These are phyloP conservation scores for Ophiostoma ips DNA, from an alignment of 2,329 filamentous ascomycete species.

Conservation along the genomic window DNA sequence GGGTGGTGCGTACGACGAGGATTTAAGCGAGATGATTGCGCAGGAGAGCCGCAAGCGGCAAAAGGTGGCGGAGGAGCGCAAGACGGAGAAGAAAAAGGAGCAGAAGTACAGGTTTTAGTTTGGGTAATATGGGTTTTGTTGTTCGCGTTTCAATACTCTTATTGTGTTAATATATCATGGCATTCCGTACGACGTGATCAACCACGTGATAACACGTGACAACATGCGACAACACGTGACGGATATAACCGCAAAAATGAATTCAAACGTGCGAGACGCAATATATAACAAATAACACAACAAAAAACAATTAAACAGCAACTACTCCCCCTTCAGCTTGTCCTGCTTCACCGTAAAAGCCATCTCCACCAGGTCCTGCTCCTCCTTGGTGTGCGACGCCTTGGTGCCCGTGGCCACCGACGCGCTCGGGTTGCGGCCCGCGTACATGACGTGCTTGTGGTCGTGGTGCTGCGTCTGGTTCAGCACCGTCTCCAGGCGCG, in stretches of 20 bases:
- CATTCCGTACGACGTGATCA: too few species aligned
- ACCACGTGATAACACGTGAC: background rate
- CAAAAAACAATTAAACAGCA: too few species aligned
- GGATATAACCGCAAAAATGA: background rate
- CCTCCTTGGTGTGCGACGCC: slow-evolving; percentile 77
- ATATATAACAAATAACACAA: too few species aligned
- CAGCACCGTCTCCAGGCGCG: slow-evolving; percentile 87
- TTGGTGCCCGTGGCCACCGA: slow-evolving; percentile 91
- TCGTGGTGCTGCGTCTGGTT: slow-evolving; percentile 89
- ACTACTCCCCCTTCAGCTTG: slow-evolving; percentile 53
- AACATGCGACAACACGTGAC: too few species aligned
- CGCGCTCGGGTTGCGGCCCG: slow-evolving; percentile 83
- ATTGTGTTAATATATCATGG: background rate
- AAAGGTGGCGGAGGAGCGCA: slow-evolving; percentile 71
- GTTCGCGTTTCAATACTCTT: slow-evolving; percentile 2
- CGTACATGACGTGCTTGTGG: slow-evolving; percentile 93
- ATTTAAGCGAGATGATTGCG: slow-evolving; percentile 90
- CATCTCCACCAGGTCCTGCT: slow-evolving; percentile 63
- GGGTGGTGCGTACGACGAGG: slow-evolving; percentile 49
- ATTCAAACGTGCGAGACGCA: background rate
- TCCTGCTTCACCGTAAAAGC: slow-evolving; percentile 53
- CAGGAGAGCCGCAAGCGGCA: slow-evolving; percentile 82
- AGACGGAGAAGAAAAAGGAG: slow-evolving; percentile 43
- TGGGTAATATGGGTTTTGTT: background rate
- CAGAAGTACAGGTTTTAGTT: slow-evolving; percentile 35